These are phyloP conservation scores for Nymphaea colorata DNA, from an alignment of 164 flowering plant genomes.

Conservation along the genomic window DNA sequence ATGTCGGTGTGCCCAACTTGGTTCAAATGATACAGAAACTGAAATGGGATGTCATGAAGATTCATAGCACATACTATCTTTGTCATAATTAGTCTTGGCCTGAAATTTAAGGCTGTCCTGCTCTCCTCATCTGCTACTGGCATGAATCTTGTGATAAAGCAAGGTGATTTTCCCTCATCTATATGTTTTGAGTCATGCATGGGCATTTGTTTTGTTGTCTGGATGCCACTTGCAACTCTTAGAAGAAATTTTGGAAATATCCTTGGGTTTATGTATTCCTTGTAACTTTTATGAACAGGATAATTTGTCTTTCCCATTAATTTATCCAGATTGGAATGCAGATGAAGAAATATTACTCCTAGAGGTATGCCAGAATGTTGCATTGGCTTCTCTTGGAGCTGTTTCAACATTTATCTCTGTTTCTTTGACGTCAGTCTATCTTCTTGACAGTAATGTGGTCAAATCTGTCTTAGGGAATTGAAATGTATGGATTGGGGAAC, in stretches of 20 bases:
- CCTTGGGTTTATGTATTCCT: background rate
- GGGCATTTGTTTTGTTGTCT: too few relatives aligned
- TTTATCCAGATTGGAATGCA: slow-evolving; percentile 97
- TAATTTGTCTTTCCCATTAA: slow-evolving; percentile 76
- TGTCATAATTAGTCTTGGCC: too few relatives aligned
- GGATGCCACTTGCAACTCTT: too few relatives aligned
- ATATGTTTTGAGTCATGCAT: too few relatives aligned
- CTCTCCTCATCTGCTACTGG: too few relatives aligned
- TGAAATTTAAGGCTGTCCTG: too few relatives aligned
- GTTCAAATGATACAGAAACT: too few relatives aligned
- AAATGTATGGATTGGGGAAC: slow-evolving; percentile 91
- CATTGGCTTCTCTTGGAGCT: background rate
- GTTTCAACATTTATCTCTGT: background rate
- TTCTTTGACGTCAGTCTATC: background rate
- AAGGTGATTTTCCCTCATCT: too few relatives aligned
- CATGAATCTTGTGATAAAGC: too few relatives aligned
- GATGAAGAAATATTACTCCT: slow-evolving; percentile 93
- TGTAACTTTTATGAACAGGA: slow-evolving; percentile 39
- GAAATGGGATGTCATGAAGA: too few relatives aligned
- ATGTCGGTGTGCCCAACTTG: too few relatives aligned
- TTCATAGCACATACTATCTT: too few relatives aligned
- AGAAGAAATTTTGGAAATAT: background rate
- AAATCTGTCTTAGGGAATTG: slow-evolving; percentile 49
- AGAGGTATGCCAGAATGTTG: slow-evolving; percentile 38
- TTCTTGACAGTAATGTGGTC: slow-evolving; percentile 1